These are phyloP conservation scores for Basipetospora chlamydospora DNA, from an alignment of 2,329 filamentous ascomycete genomes.

Conservation along the genomic window DNA sequence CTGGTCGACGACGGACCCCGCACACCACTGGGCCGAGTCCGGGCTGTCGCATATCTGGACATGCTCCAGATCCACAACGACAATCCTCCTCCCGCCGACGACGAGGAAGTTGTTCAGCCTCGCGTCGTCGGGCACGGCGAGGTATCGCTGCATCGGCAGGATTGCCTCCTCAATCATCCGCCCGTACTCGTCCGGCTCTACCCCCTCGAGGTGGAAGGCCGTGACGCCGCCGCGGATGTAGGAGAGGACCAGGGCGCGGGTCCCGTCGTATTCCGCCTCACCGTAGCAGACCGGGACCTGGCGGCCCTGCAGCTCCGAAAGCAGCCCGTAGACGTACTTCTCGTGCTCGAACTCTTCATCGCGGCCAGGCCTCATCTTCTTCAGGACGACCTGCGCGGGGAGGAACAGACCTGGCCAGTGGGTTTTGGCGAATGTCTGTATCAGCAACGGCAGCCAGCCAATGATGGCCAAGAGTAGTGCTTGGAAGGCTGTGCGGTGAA, in stretches of 20 bases:
- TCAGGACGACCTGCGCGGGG: background rate
- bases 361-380: background rate
- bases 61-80: background rate
- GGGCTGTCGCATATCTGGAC: background rate
- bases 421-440: background rate
- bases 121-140: background rate
- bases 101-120: background rate
- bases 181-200: background rate
- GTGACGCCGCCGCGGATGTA: background rate
- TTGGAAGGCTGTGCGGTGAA: too few species aligned
- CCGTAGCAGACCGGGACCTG: background rate
- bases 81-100: background rate
- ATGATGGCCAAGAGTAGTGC: too few species aligned
- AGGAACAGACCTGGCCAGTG: background rate
- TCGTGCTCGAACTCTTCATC: conserved; percentile 2
- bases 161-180: background rate
- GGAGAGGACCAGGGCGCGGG: background rate
- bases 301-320: background rate
- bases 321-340: background rate
- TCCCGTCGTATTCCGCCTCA: background rate
- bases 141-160: background rate
- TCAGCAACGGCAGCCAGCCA: too few species aligned
- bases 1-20: too few species aligned
- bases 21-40: too few species aligned
- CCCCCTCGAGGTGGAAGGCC: background rate